Conservation (phyloP, 805 yeast species). For the Dipodascopsis uninucleata region DNA sequence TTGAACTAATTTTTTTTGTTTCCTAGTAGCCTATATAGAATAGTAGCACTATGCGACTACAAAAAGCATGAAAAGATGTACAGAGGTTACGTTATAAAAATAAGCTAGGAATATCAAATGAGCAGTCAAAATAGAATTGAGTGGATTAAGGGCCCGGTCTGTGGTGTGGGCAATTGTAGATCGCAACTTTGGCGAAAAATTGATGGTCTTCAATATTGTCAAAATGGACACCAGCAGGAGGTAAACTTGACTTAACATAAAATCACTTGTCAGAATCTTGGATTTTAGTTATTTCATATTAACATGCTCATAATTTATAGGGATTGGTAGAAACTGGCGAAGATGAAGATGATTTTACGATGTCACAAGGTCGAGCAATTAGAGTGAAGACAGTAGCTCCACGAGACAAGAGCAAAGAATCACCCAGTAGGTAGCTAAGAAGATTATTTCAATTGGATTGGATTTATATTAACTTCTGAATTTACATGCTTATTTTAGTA, state of each 20-base stretch:
- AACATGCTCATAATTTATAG: slow-evolving; percentile 6
- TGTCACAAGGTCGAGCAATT: slow-evolving; percentile 26
- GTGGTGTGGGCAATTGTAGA: slow-evolving; percentile 89
- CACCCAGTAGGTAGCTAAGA: slow-evolving; percentile 9
- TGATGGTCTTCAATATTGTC: slow-evolving; percentile 81
- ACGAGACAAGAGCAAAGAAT: slow-evolving; percentile 33
- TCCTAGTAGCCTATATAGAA: too few relatives aligned
- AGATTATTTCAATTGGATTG: neutral
- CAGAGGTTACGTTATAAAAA: neutral
- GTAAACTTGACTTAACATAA: slow-evolving; percentile 6
- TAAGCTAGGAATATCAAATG: neutral
- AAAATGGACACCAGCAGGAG: slow-evolving; percentile 83
- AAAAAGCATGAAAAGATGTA: neutral
- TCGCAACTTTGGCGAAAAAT: slow-evolving; percentile 66
- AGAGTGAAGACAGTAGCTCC: slow-evolving; percentile 1
- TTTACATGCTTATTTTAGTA: slow-evolving; percentile 30
- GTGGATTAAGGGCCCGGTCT: slow-evolving; percentile 71
- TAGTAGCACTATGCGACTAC: too few relatives aligned
- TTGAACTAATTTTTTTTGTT: too few relatives aligned
- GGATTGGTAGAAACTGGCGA: slow-evolving; percentile 76
- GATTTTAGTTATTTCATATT: neutral
- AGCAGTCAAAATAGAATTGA: too few relatives aligned
- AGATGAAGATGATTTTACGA: slow-evolving; percentile 62
- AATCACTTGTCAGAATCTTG: too few relatives aligned
- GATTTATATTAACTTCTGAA: neutral